Evolutionary conservation across 2,329 filamentous ascomycete species (phyloP), one percentile per base, ranked within the genome.

Genomic region (Madurella fahalii): DNA sequence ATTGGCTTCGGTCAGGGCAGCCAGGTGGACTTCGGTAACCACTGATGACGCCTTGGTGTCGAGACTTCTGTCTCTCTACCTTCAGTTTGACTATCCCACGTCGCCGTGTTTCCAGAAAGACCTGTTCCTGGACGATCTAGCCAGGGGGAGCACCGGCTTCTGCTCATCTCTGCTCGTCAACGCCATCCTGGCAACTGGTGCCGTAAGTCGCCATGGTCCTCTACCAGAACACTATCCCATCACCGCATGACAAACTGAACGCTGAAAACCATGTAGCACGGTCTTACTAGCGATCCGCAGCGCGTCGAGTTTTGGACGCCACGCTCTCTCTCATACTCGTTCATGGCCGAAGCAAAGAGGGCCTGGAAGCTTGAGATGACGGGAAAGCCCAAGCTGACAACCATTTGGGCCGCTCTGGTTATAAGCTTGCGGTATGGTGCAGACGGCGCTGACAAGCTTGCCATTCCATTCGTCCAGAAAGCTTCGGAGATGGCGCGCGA

Each of bases 221-320:
- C 45, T 37, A 5, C 11, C 5, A 9, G 2, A n/a, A 12, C 17
- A 32, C 2, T 5, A 13, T 11, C 13, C 37, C 44, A 32, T 48
- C 51, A 7, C 9, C 8, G 16, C 2, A n/a, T 8, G 32, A 16
- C 12, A 13, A 17, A 31, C 1, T 25, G 25, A 25, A 25, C 7
- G 25, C 25, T 25, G 25, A 25, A 25, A 25, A 25, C 25, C 25
- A 25, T 1, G n/a, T 43, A 73, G 70, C 64, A 67, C 34, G 71
- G 68, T 31, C 65, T 69, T 44, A 58, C 54, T 1, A 52, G 31
- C 0, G 59, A 69, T 25, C 45, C 58, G 0, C 58, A 67, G 2
- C 69, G 72, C 0, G 63, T 65, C 1, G 63, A 71, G 40, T 70
- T 69, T 49, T 75, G 71, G 71, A 67, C 68, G 11, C 69, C 71